These are phyloP conservation scores for Carex cristatella DNA, from an alignment of 176 grass and related monocot species.

Conservation along the genomic window DNA sequence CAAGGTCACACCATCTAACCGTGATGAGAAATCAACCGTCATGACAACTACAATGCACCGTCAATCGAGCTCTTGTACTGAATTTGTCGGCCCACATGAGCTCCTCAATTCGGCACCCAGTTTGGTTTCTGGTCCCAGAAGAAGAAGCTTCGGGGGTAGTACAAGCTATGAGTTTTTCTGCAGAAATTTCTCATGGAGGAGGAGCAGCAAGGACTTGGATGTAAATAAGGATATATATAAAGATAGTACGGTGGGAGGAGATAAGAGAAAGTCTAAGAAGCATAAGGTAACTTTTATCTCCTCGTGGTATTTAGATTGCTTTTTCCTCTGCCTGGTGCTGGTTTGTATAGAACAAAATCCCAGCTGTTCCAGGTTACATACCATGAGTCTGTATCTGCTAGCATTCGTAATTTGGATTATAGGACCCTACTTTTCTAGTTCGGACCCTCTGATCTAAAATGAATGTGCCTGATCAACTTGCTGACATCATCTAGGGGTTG, in stretches of 20 bases:
- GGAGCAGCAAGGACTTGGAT: neutral
- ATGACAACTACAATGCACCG: neutral
- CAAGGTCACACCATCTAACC: constrained; percentile 6
- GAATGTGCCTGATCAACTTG: neutral
- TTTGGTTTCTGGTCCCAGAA: neutral
- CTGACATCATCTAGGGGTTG: neutral
- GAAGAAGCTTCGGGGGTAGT: constrained; percentile 13
- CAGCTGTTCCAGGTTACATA: neutral
- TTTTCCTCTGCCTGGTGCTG: neutral
- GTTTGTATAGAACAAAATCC: neutral
- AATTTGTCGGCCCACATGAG: neutral
- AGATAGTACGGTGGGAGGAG: neutral
- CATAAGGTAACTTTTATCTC: constrained; percentile 4
- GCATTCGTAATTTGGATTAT: neutral
- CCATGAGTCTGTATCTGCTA: neutral
- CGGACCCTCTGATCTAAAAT: neutral
- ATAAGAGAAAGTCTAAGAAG: neutral
- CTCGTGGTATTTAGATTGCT: neutral
- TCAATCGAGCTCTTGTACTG: constrained; percentile 6
- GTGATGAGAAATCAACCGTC: neutral
- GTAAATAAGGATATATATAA: neutral
- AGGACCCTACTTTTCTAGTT: neutral
- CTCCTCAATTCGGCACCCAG: neutral
- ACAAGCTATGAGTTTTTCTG: constrained; percentile 13
- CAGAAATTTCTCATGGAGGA: neutral